Evolutionary conservation across 1,284 basidiomycete genomes (phyloP), one percentile per base, ranked within the genome.

Genomic region (Boletus albobrunnescens): DNA sequence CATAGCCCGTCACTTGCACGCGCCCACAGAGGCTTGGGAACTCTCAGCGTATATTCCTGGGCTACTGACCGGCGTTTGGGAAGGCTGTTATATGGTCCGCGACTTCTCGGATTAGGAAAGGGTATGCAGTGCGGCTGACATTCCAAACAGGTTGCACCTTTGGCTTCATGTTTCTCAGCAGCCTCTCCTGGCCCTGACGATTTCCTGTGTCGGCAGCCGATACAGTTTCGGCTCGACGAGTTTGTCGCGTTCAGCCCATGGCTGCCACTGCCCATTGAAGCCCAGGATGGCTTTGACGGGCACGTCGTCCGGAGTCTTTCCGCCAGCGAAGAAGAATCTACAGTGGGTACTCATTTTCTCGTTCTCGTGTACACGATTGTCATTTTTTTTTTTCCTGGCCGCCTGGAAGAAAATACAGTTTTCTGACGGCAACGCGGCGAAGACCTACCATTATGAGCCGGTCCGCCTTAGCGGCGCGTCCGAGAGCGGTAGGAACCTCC

Each of bases 71-170:
- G 80, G 79, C 4, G 56, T 75, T 48, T 82, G 81, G 79, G 74
- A 81, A 61, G 79, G 79, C 2, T 69, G 66, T 41, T 76, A 72
- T 57, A 76, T 77, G 75, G 79, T 79, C 54, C 51, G 62, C 55
- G 40, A 51, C 40, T 53, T 53, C 33, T 57, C 20, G 41, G 41
- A 54, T 62, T 53, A 36, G 45, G 43, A 41, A 42, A 41, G 44
- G 33, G 37, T 39, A 26, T 43, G 37, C 41, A 38, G 40, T 36
- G 46, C 42, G 37, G 46, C 56, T 68, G 49, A 66, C 47, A 9
- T 44, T 2, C 19, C 8, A 19, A 22, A 44, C 52, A 68, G 64
- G 64, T 67, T 17, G 65, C 65, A 14, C 49, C 65, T 37, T 44
- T 50, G 48, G 47, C 56, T 36, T 50, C 50, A 11, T 59, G 58